Base-by-base conservation (phyloP, 352 stramenopile species). In the Poterioochromonas sp. region DNA sequence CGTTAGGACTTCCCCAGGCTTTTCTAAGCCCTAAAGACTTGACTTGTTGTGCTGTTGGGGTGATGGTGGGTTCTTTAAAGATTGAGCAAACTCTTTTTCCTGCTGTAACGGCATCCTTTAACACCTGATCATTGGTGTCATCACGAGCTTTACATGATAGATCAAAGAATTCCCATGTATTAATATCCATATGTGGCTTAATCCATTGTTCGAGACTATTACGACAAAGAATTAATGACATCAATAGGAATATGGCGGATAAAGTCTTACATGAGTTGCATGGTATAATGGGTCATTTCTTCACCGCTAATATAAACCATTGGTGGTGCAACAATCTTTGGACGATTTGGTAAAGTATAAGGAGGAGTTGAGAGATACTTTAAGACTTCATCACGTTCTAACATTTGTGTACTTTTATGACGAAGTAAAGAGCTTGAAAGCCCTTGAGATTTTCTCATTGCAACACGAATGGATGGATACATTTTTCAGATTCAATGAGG, bases 11-110 rank as follows among this genome's bases (percentile, higher is more conserved):
- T 70, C 87, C 86, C 83, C 86, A 90, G 0, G 86, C 79, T 80
- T 90, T 90, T 44, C 83, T 87, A 1, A 93, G 82, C 32, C 87
- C 87, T 78, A 92, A 86, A 77, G 90, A 83, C 73, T 92, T 84
- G 0, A 90, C 85, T 71, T 86, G 83, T 79, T 90, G 85, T 70
- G 87, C 85, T 39, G 83, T 86, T 22, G 89, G 89, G n/a, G 89
- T 93, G 77, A 93, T 90, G 58, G 89, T 93, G 12, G 89, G 89
- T 83, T 93, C 89, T 82, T 93, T 93, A 83, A 93, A 93, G 81
- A 93, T 92, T 41, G 89, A 85, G 29, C 87, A 86, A 77, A 93
- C 85, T 37, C 85, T 78, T 43, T 83, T 83, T 29, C 89, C 89
- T 18, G 88, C 88, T 63, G 83, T 80, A 0, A 93, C 88, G 32